A percentile compares a stretch with the other conserved stretches of the same genome.
Conservation (phyloP, 2,329 filamentous ascomycete species). For the Rhynchosporium graminicola region DNA sequence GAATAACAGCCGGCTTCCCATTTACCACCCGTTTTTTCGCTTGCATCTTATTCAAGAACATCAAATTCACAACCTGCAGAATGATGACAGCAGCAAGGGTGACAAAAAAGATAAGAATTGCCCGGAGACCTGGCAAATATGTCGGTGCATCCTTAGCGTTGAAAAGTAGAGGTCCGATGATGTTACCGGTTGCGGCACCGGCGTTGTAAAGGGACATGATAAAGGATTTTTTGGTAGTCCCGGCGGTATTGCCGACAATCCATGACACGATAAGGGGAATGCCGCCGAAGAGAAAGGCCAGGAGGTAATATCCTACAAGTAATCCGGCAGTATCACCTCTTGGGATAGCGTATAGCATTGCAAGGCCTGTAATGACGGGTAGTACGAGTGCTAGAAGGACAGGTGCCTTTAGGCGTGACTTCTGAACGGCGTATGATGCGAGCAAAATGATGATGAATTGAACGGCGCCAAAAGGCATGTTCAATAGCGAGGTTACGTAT, state of each 20-base stretch:
- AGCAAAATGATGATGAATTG: conserved; percentile 61
- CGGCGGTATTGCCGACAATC: conserved; percentile 69
- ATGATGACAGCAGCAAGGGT: conserved; percentile 54
- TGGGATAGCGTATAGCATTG: conserved; percentile 57
- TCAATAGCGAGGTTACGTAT: conserved; percentile 59
- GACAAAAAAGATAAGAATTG: conserved; percentile 56
- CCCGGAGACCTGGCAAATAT: conserved; percentile 58
- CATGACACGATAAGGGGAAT: conserved; percentile 68
- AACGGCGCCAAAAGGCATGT: conserved; percentile 66
- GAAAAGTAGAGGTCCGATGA: conserved; percentile 67
- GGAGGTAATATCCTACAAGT: conserved; percentile 63
- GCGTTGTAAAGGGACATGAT: conserved; percentile 66
- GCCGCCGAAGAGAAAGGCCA: conserved; percentile 65
- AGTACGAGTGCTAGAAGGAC: conserved; percentile 56
- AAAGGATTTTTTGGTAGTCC: conserved; percentile 66
- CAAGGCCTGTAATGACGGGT: conserved; percentile 61
- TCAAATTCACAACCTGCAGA: conserved; percentile 56
- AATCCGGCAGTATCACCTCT: conserved; percentile 49
- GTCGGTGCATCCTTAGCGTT: conserved; percentile 55
- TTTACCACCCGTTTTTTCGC: conserved; percentile 54
- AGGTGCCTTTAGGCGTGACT: conserved; percentile 56
- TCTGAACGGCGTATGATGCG: conserved; percentile 59
- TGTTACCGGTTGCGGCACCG: conserved; percentile 63
- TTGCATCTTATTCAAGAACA: conserved; percentile 59
- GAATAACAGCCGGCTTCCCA: conserved; percentile 60